Evolutionary conservation across 208 protist species (phyloP), one percentile per base, ranked within the genome.

Genomic region (Borovskyia barvae): DNA sequence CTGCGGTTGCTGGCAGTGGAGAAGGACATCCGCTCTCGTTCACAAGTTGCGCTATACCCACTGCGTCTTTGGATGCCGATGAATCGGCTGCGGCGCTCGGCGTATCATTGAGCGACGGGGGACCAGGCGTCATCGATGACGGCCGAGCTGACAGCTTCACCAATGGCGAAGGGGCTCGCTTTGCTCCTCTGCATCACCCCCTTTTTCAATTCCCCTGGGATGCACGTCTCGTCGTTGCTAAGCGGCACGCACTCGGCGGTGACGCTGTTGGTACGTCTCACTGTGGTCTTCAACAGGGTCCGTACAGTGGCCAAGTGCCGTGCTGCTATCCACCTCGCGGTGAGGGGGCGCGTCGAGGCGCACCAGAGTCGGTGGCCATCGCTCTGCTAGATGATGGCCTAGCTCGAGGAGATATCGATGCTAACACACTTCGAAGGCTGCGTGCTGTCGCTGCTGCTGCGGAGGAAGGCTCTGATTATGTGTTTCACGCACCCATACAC

Each of bases 371-470:
- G 1, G 6, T 51, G 15, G 14, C 39, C 22, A 37, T 54, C 9
- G 26, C 46, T 24, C 36, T 63, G 57, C 46, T 63, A 25, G 49
- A 49, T 20, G 17, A 14, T 22, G 57, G 46, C 26, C 35, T 63
- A 15, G 57, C 57, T 12, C 43, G 57, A 0, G 57, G 57, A 0
- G 57, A 63, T 25, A 28, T 63, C n/a, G 46, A 53, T 29, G 57
- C 35, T 6, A 37, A 22, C 0, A 47, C 46, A 37, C 22, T 52
- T 33, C 43, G 46, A n/a, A 43, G 46, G n/a, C 57, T 63, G 20
- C 25, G 46, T 26, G 57, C 57, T 5, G 33, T 50, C n/a, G 57
- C 45, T 26, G 15, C 32, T 12, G 57, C 57, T 7, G 52, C 52
- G 28, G 46, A 39, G 17, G 8, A 37, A 8, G 46, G 46, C 24